Conservation (phyloP, 2,329 filamentous ascomycete species). For the Lojkania enalia region DNA sequence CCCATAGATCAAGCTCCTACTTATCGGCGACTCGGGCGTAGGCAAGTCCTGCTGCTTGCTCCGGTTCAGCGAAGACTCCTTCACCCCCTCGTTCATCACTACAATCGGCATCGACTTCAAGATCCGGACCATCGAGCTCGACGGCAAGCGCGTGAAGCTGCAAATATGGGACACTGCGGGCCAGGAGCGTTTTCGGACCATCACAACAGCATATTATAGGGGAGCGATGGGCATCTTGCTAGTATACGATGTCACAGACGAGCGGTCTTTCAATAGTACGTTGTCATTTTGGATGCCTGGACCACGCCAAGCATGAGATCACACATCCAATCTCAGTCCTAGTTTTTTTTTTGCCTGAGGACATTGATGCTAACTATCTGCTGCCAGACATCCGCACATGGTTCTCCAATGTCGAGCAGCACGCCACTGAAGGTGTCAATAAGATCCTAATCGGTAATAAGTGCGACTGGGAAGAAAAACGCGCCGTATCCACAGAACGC, state of each 20-base stretch:
- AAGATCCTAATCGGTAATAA: conserved; percentile 99
- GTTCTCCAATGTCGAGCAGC: conserved; percentile 99
- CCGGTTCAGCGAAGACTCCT: conserved; percentile 96
- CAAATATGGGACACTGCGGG: conserved; percentile 99
- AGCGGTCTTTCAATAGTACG: conserved; percentile 92
- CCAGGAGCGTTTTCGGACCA: conserved; percentile 97
- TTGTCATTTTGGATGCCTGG: conserved; percentile 16
- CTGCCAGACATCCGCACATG: conserved; percentile 93
- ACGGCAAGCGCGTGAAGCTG: conserved; percentile 97
- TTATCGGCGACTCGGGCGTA: conserved; percentile 95
- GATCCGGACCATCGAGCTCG: conserved; percentile 97
- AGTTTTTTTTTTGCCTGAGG: conserved; percentile 12
- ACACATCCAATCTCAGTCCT: neutral
- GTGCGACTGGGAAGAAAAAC: conserved; percentile 99
- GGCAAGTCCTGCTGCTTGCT: conserved; percentile 97
- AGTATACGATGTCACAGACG: conserved; percentile 97
- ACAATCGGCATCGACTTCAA: conserved; percentile 99
- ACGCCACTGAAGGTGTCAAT: conserved; percentile 98
- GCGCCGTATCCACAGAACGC: conserved; percentile 87
- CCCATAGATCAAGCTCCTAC: conserved; percentile 86
- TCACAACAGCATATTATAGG: conserved; percentile 97
- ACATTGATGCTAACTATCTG: conserved; percentile 19
- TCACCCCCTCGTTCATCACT: conserved; percentile 96
- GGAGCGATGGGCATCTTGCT: conserved; percentile 98
- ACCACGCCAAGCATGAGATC: neutral